Evolutionary conservation across 352 stramenopile species (phyloP).

Genomic region (Pythium sukuiense): DNA sequence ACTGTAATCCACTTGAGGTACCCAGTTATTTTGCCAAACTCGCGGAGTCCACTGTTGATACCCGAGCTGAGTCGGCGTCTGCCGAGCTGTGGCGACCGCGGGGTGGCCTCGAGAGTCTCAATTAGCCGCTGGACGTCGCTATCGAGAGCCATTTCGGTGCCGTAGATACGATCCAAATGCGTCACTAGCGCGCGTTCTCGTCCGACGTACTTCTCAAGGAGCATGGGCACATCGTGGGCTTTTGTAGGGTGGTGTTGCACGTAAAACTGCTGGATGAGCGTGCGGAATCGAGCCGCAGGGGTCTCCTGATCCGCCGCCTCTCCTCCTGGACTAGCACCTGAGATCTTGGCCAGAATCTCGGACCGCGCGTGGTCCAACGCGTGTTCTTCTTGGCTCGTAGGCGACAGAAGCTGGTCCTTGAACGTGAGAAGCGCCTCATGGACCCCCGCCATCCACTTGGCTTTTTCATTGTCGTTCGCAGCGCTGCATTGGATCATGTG

Average conservation of each 20-base stretch:
- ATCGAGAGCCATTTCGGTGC: constrained; percentile 42
- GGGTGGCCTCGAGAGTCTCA: constrained; percentile 13
- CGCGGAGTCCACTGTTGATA: constrained; percentile 35
- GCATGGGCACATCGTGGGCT: constrained; percentile 54
- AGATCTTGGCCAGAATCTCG: not conserved
- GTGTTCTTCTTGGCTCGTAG: constrained; percentile 28
- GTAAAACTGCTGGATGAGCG: constrained; percentile 53
- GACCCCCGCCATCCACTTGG: constrained; percentile 61
- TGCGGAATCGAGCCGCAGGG: not conserved
- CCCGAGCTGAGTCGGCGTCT: constrained; percentile 29
- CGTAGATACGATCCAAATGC: constrained; percentile 73
- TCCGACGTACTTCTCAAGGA: constrained; percentile 45
- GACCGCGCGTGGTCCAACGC: constrained; percentile 10
- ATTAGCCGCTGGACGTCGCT: constrained; percentile 35
- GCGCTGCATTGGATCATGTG: constrained; percentile 67
- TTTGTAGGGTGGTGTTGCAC: constrained; percentile 62
- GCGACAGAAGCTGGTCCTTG: constrained; percentile 32
- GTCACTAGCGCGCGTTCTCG: constrained; percentile 55
- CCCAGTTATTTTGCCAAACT: constrained; percentile 46
- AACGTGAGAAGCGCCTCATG: constrained; percentile 52
- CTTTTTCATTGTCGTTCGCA: constrained; percentile 56
- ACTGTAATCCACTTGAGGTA: constrained; percentile 38
- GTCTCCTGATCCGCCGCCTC: not conserved
- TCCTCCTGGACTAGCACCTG: not conserved
- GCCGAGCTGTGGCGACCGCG: not conserved